Evolutionary conservation across 2,329 filamentous ascomycete species (phyloP), one percentile per base, ranked within the genome.

Genomic region (Clarireedia monteithiana): DNA sequence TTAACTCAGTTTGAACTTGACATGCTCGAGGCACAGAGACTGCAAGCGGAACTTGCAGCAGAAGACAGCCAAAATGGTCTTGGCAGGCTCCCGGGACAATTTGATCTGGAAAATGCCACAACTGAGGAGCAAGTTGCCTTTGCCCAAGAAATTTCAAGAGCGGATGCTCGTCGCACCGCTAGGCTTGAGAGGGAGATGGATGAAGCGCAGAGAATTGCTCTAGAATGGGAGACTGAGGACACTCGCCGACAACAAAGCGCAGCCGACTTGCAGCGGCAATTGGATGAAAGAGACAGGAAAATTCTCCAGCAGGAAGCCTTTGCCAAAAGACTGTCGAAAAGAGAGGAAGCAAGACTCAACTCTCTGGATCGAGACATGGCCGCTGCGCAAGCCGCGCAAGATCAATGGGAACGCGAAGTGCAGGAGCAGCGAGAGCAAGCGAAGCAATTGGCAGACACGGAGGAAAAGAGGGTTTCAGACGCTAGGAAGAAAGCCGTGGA

Each of bases 311-410:
- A 53, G 7, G 50, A 54, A 34, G 34, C 48, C 2, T 39, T 54
- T 6, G 51, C 44, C 14, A 54, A 17, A n/a, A 40, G 15, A 17
- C 39, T 55, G 26, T 39, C 30, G 9, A 38, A 14, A 23, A 55
- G 47, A 9, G 53, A 55, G 4, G 47, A 50, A 20, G 36, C 39
- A 30, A 50, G 53, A 40, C n/a, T 48, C 10, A 7, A 14, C 15
- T 50, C 15, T 15, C 36, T 50, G 14, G 27, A 50, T n/a, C 36
- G 20, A 1, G 47, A 55, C 23, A 48, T 55, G 27, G 53, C 20
- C 50, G 53, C 53, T 20, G 53, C 53, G 39, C 53, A 55, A 26
- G 38, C 38, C 38, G 53, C 53, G 40, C 53, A 55, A 26, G 53
- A 38, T 45, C 26, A 40, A 45, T 55, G 53, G 53, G 53, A 50